A percentile compares a stretch with the other conserved stretches of the same genome.
Evolutionary conservation across 192 early-diverging fungal genomes (phyloP).

Genomic region (Diversispora eburnea): DNA sequence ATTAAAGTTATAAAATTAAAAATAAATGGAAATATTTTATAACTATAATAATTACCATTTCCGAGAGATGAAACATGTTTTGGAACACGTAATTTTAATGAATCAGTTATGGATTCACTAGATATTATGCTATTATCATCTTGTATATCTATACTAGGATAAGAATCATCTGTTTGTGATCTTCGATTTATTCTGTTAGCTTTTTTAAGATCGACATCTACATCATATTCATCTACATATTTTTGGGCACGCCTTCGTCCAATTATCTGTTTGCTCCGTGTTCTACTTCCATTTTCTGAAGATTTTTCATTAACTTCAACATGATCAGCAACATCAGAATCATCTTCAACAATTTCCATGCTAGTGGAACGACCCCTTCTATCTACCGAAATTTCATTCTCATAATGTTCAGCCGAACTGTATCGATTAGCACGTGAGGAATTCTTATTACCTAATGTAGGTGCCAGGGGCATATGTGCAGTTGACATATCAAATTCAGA

Average conservation of each 20-base stretch:
- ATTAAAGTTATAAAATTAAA: not conserved
- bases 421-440: conserved; percentile 2
- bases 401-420: conserved; percentile 21
- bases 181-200: conserved; percentile 10
- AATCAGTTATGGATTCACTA: conserved; percentile 9
- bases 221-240: conserved; percentile 8
- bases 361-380: conserved; percentile 8
- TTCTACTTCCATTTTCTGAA: not conserved
- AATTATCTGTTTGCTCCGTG: not conserved
- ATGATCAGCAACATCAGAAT: conserved; percentile 10
- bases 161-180: conserved; percentile 20
- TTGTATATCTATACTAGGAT: not conserved
- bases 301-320: not conserved
- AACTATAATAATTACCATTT: conserved; percentile 2
- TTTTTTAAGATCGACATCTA: not conserved
- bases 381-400: not conserved
- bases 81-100: conserved; percentile 13
- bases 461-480: conserved; percentile 17
- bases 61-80: conserved; percentile 5
- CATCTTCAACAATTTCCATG: conserved; percentile 26
- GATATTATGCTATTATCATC: conserved; percentile 28
- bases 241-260: conserved; percentile 8
- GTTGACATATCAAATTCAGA: conserved; percentile 29
- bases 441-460: conserved; percentile 14
- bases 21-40: not conserved